Evolutionary conservation across 2,329 filamentous ascomycete species (phyloP).

Genomic region (Graphium sp.): DNA sequence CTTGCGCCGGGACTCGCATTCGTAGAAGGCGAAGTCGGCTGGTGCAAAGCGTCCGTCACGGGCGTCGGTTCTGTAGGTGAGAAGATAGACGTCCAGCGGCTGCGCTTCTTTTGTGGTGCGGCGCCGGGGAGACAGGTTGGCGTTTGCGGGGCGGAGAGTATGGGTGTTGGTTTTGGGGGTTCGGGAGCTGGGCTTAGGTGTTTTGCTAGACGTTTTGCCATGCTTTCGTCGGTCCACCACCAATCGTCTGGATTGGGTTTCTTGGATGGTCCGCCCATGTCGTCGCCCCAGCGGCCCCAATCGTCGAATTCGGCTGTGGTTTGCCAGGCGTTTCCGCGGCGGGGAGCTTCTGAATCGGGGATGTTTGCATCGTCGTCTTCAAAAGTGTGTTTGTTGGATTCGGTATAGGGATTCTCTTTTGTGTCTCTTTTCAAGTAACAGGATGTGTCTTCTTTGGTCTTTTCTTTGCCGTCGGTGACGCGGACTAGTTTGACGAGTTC

Average conservation of each 20-base stretch:
- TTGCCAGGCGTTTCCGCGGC: conserved; percentile 1
- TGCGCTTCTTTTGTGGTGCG: no score
- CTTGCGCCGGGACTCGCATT: neutral
- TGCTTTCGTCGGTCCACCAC: conserved; percentile 29
- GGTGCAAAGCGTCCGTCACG: no score
- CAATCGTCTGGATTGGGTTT: conserved; percentile 8
- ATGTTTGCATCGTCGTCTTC: neutral
- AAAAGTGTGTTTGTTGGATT: neutral
- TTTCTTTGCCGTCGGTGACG: conserved; percentile 7
- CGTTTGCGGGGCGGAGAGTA: no score
- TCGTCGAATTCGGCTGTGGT: conserved; percentile 20
- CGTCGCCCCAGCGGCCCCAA: conserved; percentile 24
- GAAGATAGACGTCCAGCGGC: no score
- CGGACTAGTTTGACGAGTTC: conserved; percentile 15
- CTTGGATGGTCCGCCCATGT: conserved; percentile 1
- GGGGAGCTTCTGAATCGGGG: neutral
- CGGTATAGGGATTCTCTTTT: no score
- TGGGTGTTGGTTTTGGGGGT: no score
- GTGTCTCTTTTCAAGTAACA: conserved; percentile 4
- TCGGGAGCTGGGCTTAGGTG: conserved; percentile 13
- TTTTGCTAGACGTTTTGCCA: conserved; percentile 25
- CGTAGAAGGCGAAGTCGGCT: conserved; percentile 8
- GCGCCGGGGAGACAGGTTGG: no score
- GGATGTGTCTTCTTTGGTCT: no score
- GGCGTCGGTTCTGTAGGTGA: no score